Evolutionary conservation across 257 asterid species (phyloP), one percentile per base, ranked within the genome.

Genomic region (Lycium ferocissimum): DNA sequence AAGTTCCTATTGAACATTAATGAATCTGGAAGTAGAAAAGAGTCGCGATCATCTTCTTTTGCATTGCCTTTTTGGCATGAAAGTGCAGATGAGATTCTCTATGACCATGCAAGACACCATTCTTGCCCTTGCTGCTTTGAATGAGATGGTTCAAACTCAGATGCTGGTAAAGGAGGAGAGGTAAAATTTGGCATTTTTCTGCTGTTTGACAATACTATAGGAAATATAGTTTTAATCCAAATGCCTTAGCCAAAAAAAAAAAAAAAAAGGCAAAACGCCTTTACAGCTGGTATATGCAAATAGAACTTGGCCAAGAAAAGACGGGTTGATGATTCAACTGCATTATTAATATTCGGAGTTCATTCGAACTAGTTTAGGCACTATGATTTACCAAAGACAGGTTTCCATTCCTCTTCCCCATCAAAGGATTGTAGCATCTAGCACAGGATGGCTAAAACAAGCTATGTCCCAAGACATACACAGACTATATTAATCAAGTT

Each of bases 111-210:
- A 51, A 26, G 33, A 53, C 6, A 26, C 7, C 63, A 26, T 26
- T 51, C 20, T 76, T 13, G 45, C 3, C 7, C 43, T 51, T 49
- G 45, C 45, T 76, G 20, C 63, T 12, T 26, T 76, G 45, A 5
- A 76, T 76, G 62, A 22, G 63, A 76, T 76, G 62, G 45, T 76
- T 51, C 82, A 51, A 76, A 13, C 47, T 8, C 43, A 76, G 82
- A 76, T 51, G 47, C 82, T 76, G 82, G 45, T 47, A 26, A 73
- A 51, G 82, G 45, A 76, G 12, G 20, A n/a, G 37, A 47, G 43
- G 20, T n/a, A n/a, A 13, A 49, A 26, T 76, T 51, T 13, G 81
- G 61, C 45, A 13, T 51, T 76, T 76, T 51, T 26, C 59, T 20
- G 61, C 5, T 51, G 63, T 51, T 76, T 76, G 82, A 22, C 26